These are phyloP conservation scores for Neonothopanus nambi DNA, from an alignment of 1,284 basidiomycete genomes.

Conservation along the genomic window DNA sequence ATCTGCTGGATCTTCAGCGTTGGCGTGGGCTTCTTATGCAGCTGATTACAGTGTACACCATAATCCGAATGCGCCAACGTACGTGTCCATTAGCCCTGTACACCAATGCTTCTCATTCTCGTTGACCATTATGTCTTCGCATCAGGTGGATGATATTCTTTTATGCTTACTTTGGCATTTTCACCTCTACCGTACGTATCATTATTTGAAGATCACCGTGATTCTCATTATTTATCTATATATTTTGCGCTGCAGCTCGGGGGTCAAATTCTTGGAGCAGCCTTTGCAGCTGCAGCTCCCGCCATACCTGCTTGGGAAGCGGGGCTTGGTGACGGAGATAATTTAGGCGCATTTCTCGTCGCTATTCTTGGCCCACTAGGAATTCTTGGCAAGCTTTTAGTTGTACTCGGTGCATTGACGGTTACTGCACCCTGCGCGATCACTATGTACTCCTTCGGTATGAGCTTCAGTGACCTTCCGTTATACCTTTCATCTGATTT, in stretches of 20 bases:
- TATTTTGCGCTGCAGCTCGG: constrained; percentile 38
- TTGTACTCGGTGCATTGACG: constrained; percentile 45
- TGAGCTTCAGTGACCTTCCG: not conserved
- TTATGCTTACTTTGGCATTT: constrained; percentile 66
- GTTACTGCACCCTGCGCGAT: constrained; percentile 61
- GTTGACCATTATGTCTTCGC: constrained; percentile 2
- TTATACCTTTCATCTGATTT: not conserved
- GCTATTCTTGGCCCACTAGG: constrained; percentile 49
- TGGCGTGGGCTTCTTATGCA: constrained; percentile 55
- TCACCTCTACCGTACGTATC: constrained; percentile 52
- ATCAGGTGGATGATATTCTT: constrained; percentile 54
- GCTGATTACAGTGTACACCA: constrained; percentile 65
- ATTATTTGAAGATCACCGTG: too few relatives aligned
- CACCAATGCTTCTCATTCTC: constrained; percentile 13
- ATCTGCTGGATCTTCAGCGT: constrained; percentile 39
- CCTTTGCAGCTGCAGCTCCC: constrained; percentile 56
- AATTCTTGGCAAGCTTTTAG: constrained; percentile 54
- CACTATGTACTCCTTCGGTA: constrained; percentile 73
- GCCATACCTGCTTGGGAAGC: constrained; percentile 60
- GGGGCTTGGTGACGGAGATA: constrained; percentile 53
- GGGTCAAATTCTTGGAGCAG: constrained; percentile 64
- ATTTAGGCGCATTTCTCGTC: constrained; percentile 56
- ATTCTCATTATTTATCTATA: not conserved
- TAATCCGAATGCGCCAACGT: constrained; percentile 48
- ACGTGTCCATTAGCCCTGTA: constrained; percentile 15